Evolutionary conservation across 2,329 filamentous ascomycete genomes (phyloP), one percentile per base, ranked within the genome.

Genomic region (Fonsecaea erecta): DNA sequence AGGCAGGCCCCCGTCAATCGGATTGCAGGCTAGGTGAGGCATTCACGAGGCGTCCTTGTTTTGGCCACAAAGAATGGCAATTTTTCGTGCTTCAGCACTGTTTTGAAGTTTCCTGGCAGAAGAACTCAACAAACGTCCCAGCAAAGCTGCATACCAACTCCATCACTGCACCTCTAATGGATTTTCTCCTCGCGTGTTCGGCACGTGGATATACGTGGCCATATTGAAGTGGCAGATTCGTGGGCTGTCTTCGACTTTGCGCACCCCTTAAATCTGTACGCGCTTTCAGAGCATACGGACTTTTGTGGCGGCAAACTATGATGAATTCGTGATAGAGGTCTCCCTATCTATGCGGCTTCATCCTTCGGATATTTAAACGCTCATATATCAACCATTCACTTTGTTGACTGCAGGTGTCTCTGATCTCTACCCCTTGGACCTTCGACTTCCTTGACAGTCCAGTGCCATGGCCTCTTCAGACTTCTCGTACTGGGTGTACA

Each of bases 401-500:
- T 28, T n/a, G 2, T 37, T 8, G 21, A 52, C 18, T 21, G 18
- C 28, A 37, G 12, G n/a, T 16, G 26, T 12, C 24, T 34, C 2
- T 35, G 21, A 35, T 48, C 9, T 48, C 43, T 48, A 12, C 21
- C 43, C 26, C 3, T 21, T 11, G 28, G 28, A 4, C 43, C 46
- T 52, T 28, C 24, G 18, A 28, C 32, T 2, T 18, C 6, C 9
- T 32, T n/a, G 12, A 53, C 7, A 30, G 11, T 28, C 24, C 34
- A 37, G 26, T 21, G 28, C 6, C 21, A 60, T 60, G 57, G 46
- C 30, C 14, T 28, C 28, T n/a, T 21, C 59, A 4, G 37, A 63
- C 14, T 63, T 63, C 40, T 70, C 68, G 2, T 72, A 75, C 60
- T 80, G 76, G 75, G 75, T 75, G 65, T 80, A 80, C 70, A 73